phyloP scores from a whole-genome alignment of 2,329 filamentous ascomycete species.

The Phoma sp. region DNA sequence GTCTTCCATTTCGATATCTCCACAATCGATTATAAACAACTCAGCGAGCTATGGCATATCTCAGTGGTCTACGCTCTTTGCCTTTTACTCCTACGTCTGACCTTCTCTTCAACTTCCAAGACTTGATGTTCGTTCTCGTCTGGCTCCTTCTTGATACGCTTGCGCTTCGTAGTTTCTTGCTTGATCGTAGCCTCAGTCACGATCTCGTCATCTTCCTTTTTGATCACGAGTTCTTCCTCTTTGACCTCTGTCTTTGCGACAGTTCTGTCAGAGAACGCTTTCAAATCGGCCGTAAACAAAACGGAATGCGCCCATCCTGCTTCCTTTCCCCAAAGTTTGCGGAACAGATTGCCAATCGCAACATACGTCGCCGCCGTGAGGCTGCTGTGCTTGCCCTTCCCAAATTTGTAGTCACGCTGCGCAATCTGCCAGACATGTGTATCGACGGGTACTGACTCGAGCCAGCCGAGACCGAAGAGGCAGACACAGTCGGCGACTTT shows the following conservation, averaged over 20 bases:
- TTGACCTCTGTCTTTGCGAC: constrained; percentile 58
- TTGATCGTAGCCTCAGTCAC: constrained; percentile 27
- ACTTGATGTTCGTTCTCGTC: constrained; percentile 49
- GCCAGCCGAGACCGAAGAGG: constrained; percentile 95
- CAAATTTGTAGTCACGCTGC: constrained; percentile 92
- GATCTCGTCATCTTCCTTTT: constrained; percentile 38
- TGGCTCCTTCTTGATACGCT: constrained; percentile 45
- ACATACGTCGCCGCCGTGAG: constrained; percentile 89
- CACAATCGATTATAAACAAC: neutral
- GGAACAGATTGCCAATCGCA: constrained; percentile 88
- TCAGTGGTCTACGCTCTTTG: neutral
- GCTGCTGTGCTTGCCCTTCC: constrained; percentile 80
- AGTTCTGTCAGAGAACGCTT: constrained; percentile 77
- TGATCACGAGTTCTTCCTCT: constrained; percentile 49
- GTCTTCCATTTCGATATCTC: neutral
- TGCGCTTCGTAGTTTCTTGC: constrained; percentile 46
- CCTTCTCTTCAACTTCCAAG: constrained; percentile 48
- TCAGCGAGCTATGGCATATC: neutral
- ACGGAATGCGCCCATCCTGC: constrained; percentile 98
- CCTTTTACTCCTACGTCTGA: constrained; percentile 11
- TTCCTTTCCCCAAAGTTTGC: constrained; percentile 86
- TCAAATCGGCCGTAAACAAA: constrained; percentile 90
- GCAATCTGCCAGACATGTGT: constrained; percentile 99
- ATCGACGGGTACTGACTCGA: constrained; percentile 92
- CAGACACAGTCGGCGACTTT: constrained; percentile 98